Evolutionary conservation across 75 land plant genomes (phyloP), one percentile per base, ranked within the genome.

Genomic region (Chamaecyparis obtusa): DNA sequence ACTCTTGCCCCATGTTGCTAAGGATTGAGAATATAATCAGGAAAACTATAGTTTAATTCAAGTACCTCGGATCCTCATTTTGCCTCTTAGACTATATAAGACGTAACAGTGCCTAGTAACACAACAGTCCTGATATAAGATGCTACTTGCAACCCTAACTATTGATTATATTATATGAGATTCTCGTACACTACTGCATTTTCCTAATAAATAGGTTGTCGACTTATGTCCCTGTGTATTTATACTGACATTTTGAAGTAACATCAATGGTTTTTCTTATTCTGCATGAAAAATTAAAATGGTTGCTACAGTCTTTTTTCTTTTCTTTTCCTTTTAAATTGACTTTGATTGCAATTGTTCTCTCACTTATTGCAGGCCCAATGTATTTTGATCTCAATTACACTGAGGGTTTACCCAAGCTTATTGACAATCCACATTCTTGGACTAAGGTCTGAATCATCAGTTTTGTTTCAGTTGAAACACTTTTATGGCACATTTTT

Each of bases 381-480:
- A 71, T 95, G 74, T 44, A 32, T 44, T 92, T 92, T 56, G 86
- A 88, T 74, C 67, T 83, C 2, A 89, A 64, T 17, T 43, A 86
- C 27, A 57, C 89, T 83, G 92, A 91, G 7, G 86, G 84, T 80
- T 48, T 93, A 44, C 96, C 96, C 81, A 90, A 85, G 55, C 85
- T 94, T 35, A 49, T 74, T 33, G 55, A 49, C 71, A 86, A 91
- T 43, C 93, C 92, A 32, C 60, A 95, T 56, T 83, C 95, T 44
- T 95, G 94, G 94, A 89, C 93, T 24, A 95, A 93, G 96, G 96
- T 95, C 5, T 19, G 44, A 30, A 43, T 84, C 10, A 60, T 21
- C 9, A 9, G 3, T 46, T 54, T 16, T 75, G 21, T 36, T 16
- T 83, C 67, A 60, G 16, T 19, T 82, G 5, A 19, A 16, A n/a